A percentile compares a stretch with the other conserved stretches of the same genome.
Evolutionary conservation across 2,329 filamentous ascomycete species (phyloP).

Genomic region (Ophiostoma tasmaniense): DNA sequence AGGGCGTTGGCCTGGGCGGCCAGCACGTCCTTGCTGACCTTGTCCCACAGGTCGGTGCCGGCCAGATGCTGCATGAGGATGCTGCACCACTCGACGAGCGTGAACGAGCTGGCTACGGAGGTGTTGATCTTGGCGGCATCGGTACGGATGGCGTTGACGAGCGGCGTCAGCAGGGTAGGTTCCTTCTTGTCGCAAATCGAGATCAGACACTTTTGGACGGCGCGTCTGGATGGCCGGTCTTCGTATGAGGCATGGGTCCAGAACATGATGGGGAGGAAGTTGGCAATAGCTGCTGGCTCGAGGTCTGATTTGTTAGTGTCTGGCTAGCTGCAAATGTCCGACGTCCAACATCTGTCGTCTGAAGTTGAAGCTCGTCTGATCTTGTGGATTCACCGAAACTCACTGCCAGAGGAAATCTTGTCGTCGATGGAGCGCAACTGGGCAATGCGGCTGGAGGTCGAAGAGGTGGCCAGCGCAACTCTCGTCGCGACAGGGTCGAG

Average conservation of each 20-base stretch:
- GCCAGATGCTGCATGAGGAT: constrained; percentile 65
- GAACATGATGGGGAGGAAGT: constrained; percentile 66
- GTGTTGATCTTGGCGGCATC: constrained; percentile 73
- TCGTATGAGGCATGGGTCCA: constrained; percentile 79
- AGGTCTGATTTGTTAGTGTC: constrained; percentile 31
- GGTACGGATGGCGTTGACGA: constrained; percentile 58
- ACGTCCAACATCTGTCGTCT: not conserved
- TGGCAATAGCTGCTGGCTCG: constrained; percentile 40
- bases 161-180: constrained; percentile 49
- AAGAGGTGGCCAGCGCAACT: constrained; percentile 50
- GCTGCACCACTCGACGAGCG: constrained; percentile 83
- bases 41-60: constrained; percentile 53
- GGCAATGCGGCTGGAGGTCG: constrained; percentile 47
- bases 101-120: constrained; percentile 73
- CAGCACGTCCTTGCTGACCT: constrained; percentile 57
- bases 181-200: constrained; percentile 51
- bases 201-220: constrained; percentile 71
- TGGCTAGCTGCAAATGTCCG: not conserved
- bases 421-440: constrained; percentile 50
- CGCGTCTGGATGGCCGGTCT: constrained; percentile 75
- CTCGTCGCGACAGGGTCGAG: constrained; percentile 20
- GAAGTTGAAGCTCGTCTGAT: not conserved
- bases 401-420: constrained; percentile 47
- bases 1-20: constrained; percentile 62
- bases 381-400: constrained; percentile 16